Conservation (phyloP, 2,329 filamentous ascomycete species). For the Aspergillus fructus region DNA sequence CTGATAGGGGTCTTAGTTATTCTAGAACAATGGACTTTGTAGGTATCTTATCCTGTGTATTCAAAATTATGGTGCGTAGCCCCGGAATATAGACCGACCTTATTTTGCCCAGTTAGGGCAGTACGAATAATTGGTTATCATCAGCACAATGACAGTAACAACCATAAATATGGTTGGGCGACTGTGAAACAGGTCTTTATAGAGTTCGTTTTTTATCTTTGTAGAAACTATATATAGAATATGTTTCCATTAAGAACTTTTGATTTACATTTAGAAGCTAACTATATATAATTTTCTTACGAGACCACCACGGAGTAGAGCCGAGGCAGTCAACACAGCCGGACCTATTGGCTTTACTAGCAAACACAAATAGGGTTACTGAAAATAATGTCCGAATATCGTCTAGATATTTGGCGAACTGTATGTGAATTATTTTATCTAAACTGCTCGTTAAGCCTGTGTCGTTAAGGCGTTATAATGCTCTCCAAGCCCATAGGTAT, state of each 20-base stretch:
- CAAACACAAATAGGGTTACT: too few species aligned
- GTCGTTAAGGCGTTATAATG: constrained; percentile 89
- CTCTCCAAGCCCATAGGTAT: constrained; percentile 91
- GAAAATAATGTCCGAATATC: background rate
- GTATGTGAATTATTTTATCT: background rate
- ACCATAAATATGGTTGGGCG: too few species aligned
- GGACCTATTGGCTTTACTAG: background rate
- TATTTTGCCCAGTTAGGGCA: too few species aligned
- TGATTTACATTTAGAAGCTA: too few species aligned
- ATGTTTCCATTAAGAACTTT: too few species aligned
- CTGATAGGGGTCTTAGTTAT: background rate
- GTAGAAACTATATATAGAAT: too few species aligned
- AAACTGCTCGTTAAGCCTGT: constrained; percentile 25
- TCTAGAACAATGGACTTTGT: background rate
- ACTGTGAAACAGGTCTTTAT: too few species aligned
- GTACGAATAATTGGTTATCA: too few species aligned
- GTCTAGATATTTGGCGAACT: background rate
- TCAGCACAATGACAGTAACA: too few species aligned
- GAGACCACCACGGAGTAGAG: background rate
- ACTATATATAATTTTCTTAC: too few species aligned
- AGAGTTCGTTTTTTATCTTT: too few species aligned
- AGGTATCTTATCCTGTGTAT: background rate
- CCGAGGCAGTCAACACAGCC: background rate
- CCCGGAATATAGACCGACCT: too few species aligned
- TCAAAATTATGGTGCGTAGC: background rate